Conservation (phyloP, 768 basidiomycete genomes). For the Pleurotus giganteus region DNA sequence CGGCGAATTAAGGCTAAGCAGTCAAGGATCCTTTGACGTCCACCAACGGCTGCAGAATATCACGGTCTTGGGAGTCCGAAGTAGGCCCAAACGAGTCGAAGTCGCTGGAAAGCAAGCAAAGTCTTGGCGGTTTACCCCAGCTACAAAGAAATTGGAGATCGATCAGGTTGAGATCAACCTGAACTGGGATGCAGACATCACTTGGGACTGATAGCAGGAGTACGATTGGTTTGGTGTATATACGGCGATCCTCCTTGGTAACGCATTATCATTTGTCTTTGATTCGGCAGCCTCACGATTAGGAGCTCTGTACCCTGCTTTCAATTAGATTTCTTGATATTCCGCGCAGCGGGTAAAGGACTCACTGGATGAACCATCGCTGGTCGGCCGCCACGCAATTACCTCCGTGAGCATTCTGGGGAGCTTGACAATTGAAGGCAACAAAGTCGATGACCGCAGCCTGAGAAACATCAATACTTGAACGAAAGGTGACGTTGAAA, state of each 20-base stretch:
- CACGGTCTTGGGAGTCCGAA: constrained; percentile 53
- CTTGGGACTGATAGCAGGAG: too few relatives aligned
- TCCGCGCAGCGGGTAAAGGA: constrained; percentile 12
- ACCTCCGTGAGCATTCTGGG: constrained; percentile 50
- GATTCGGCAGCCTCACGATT: too few relatives aligned
- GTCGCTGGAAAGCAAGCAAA: not conserved
- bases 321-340: not conserved
- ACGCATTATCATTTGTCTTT: too few relatives aligned
- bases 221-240: too few relatives aligned
- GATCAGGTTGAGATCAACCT: too few relatives aligned
- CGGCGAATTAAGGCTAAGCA: constrained; percentile 31
- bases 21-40: constrained; percentile 40
- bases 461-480: constrained; percentile 16
- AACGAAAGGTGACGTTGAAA: constrained; percentile 20
- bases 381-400: constrained; percentile 45
- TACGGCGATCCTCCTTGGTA: too few relatives aligned
- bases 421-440: constrained; percentile 44
- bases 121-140: not conserved
- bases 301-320: constrained; percentile 18
- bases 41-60: constrained; percentile 47
- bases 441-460: constrained; percentile 38
- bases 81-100: not conserved
- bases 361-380: constrained; percentile 50
- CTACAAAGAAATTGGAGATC: too few relatives aligned
- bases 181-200: too few relatives aligned